phyloP scores from a whole-genome alignment of 1,139 yeast species.

The Lodderomyces theae region DNA sequence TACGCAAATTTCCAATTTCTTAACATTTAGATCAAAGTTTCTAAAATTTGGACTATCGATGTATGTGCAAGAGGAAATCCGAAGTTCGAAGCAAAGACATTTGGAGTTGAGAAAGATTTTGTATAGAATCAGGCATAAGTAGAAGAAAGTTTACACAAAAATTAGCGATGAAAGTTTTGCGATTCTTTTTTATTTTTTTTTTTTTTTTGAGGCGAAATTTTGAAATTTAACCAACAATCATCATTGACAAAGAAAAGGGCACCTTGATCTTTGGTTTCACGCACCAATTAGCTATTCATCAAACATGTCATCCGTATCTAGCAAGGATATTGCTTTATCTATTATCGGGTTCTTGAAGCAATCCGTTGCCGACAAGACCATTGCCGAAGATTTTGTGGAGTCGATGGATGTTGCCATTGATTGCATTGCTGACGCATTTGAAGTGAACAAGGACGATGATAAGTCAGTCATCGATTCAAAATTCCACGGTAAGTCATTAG shows the following conservation, averaged over 20 bases:
- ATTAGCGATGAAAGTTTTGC: background rate
- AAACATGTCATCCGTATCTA: constrained; percentile 24
- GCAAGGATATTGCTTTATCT: constrained; percentile 71
- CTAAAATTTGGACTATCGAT: constrained; percentile 35
- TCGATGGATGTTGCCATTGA: constrained; percentile 95
- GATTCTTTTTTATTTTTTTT: too few relatives aligned
- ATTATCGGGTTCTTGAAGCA: constrained; percentile 69
- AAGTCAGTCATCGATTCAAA: constrained; percentile 30
- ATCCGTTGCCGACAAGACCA: constrained; percentile 59
- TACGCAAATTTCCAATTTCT: constrained; percentile 56
- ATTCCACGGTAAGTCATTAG: constrained; percentile 50
- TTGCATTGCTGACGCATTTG: constrained; percentile 86
- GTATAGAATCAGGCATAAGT: constrained; percentile 3
- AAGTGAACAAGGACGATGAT: constrained; percentile 53
- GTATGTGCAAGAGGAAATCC: constrained; percentile 22
- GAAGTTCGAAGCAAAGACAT: constrained; percentile 11
- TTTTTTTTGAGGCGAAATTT: background rate
- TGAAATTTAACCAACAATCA: too few relatives aligned
- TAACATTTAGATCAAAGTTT: constrained; percentile 48
- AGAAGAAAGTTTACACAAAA: constrained; percentile 1
- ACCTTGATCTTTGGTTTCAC: background rate
- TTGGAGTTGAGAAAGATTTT: constrained; percentile 11
- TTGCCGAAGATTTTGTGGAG: constrained; percentile 78
- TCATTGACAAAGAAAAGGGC: too few relatives aligned
- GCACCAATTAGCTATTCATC: background rate